Percentiles rank a stretch among this genome's conserved stretches.
These are phyloP conservation scores for Geranium rotundifolium DNA, from an alignment of 345 rosid species.

Conservation along the genomic window DNA sequence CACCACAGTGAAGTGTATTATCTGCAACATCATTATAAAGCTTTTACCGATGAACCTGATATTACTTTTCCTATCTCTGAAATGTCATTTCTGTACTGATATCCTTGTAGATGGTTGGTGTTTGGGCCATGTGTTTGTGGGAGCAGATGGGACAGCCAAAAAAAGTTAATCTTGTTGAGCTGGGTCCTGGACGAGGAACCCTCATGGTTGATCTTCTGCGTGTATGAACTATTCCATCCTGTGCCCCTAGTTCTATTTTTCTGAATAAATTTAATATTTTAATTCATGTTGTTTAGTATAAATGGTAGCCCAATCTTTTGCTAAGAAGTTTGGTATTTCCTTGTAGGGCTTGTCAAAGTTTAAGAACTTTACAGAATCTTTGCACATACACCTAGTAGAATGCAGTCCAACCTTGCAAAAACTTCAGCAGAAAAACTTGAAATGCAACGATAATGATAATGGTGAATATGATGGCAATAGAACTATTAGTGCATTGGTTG, in stretches of 20 bases:
- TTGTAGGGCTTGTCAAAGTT: slow-evolving; percentile 69
- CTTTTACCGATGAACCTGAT: neutral
- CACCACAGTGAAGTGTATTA: neutral
- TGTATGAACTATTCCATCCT: slow-evolving; percentile 28
- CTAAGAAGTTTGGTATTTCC: slow-evolving; percentile 10
- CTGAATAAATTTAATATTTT: slow-evolving; percentile 2
- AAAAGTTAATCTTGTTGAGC: slow-evolving; percentile 69
- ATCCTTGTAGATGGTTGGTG: slow-evolving; percentile 59
- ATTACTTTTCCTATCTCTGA: neutral
- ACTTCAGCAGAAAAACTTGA: slow-evolving; percentile 53
- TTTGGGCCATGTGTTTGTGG: slow-evolving; percentile 92
- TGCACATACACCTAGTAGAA: slow-evolving; percentile 78
- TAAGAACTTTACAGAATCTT: slow-evolving; percentile 60
- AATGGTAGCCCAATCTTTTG: neutral
- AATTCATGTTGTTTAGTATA: neutral
- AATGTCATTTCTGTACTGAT: slow-evolving; percentile 4
- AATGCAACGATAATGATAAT: slow-evolving; percentile 39
- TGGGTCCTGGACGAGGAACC: slow-evolving; percentile 94
- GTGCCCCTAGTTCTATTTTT: slow-evolving; percentile 9
- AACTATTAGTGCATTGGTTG: slow-evolving; percentile 43
- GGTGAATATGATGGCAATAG: slow-evolving; percentile 25
- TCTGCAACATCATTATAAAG: no score
- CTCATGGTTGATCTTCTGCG: slow-evolving; percentile 92
- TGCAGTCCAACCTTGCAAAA: slow-evolving; percentile 77
- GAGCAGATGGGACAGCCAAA: slow-evolving; percentile 86